These are phyloP conservation scores for Melastoma malabathricum DNA, from an alignment of 345 rosid genomes.

Conservation along the genomic window DNA sequence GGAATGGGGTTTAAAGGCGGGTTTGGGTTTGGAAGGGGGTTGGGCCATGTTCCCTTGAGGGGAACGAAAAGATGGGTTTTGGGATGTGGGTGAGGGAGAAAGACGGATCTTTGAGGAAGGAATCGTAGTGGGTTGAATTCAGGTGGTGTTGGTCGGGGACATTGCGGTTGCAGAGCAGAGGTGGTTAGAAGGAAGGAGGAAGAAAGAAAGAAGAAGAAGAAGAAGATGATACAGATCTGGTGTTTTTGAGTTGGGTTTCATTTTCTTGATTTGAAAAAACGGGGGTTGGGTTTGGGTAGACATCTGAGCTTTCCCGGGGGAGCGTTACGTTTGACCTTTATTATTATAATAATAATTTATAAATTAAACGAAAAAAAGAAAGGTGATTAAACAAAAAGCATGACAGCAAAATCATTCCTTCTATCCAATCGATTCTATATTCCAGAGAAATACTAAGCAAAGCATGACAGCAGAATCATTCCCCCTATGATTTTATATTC, in stretches of 20 bases:
- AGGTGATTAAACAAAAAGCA: too few species aligned
- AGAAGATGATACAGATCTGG: background rate
- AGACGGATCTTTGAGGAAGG: slow-evolving; percentile 3
- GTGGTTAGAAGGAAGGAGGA: slow-evolving; percentile 1
- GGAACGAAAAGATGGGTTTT: too few species aligned
- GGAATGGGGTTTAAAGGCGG: slow-evolving; percentile 3
- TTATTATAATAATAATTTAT: too few species aligned
- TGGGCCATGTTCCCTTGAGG: background rate
- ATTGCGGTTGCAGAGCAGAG: background rate
- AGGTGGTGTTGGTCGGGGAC: too few species aligned
- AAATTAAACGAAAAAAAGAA: too few species aligned
- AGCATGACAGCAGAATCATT: too few species aligned
- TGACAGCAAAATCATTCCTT: too few species aligned
- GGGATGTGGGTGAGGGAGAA: background rate
- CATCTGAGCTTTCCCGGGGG: background rate
- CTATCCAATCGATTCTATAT: too few species aligned
- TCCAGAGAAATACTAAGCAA: too few species aligned
- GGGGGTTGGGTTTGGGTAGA: background rate
- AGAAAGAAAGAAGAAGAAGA: background rate
- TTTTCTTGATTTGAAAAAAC: background rate
- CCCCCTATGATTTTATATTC: background rate
- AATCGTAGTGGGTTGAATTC: too few species aligned
- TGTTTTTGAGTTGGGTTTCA: background rate
- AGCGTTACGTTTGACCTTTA: too few species aligned
- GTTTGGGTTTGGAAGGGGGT: background rate